A percentile compares a stretch with the other conserved stretches of the same genome.
Conservation (phyloP, 768 basidiomycete genomes). For the Pleurotus pulmonarius region DNA sequence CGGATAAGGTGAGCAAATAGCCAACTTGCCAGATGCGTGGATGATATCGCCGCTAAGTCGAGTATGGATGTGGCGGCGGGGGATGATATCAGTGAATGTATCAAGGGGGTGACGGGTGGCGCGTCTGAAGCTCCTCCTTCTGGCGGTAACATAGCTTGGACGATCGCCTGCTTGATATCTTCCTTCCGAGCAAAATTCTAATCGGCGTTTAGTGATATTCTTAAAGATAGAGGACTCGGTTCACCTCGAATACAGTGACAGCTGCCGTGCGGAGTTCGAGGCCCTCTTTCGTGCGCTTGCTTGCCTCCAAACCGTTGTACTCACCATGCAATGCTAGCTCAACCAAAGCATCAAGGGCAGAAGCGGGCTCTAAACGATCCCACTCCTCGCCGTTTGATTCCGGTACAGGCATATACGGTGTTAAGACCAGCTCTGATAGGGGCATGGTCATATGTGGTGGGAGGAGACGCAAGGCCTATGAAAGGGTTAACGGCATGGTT, state of each 20-base stretch:
- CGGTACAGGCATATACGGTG: slow-evolving; percentile 73
- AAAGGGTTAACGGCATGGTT: slow-evolving; percentile 5
- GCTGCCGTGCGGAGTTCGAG: slow-evolving; percentile 77
- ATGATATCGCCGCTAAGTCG: slow-evolving; percentile 51
- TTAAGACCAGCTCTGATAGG: slow-evolving; percentile 62
- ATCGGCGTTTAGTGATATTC: slow-evolving; percentile 5
- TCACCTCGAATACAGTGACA: slow-evolving; percentile 80
- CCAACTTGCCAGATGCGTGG: slow-evolving; percentile 71
- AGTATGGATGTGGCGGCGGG: slow-evolving; percentile 52
- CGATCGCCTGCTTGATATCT: slow-evolving; percentile 62
- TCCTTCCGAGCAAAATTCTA: slow-evolving; percentile 79
- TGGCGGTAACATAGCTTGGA: slow-evolving; percentile 68
- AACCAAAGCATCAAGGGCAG: slow-evolving; percentile 79
- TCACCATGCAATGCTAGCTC: slow-evolving; percentile 86
- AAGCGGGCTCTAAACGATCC: slow-evolving; percentile 79
- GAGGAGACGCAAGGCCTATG: slow-evolving; percentile 43
- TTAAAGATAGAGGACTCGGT: neutral
- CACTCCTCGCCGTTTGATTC: slow-evolving; percentile 90
- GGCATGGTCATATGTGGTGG: slow-evolving; percentile 51
- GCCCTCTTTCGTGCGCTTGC: slow-evolving; percentile 57
- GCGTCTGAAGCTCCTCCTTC: slow-evolving; percentile 40
- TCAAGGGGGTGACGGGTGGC: slow-evolving; percentile 58
- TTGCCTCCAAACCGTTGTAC: slow-evolving; percentile 66
- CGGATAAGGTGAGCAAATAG: slow-evolving; percentile 80
- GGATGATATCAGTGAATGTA: slow-evolving; percentile 62